Evolutionary conservation across 768 basidiomycete genomes (phyloP).

Genomic region (Piloderma croceum): DNA sequence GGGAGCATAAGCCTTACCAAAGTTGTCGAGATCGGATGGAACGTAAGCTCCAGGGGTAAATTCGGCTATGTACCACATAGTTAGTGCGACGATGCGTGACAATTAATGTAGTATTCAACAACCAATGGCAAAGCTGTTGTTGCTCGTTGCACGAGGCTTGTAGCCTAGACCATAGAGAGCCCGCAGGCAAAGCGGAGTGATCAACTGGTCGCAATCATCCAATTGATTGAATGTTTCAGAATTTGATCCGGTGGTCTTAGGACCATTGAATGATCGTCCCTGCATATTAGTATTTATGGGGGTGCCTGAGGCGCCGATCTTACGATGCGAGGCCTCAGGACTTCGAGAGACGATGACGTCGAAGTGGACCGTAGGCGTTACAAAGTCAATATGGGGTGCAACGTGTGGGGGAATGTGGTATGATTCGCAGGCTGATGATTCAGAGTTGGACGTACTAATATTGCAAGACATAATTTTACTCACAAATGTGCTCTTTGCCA

Average conservation of each 20-base stretch:
- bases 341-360: conserved; percentile 26
- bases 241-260: conserved; percentile 6
- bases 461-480: conserved; percentile 8
- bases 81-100: neutral
- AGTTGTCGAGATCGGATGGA: conserved; percentile 41
- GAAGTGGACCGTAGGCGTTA: conserved; percentile 35
- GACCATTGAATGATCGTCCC: neutral
- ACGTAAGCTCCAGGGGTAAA: conserved; percentile 46
- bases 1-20: conserved; percentile 31
- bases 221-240: conserved; percentile 17
- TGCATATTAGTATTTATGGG: conserved; percentile 1
- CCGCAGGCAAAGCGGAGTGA: conserved; percentile 34
- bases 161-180: conserved; percentile 34
- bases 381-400: conserved; percentile 33
- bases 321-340: conserved; percentile 19
- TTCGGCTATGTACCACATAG: conserved; percentile 33
- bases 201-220: conserved; percentile 25
- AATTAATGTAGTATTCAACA: neutral
- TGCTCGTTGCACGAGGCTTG: conserved; percentile 22
- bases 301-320: conserved; percentile 13
- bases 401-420: conserved; percentile 34
- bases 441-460: neutral
- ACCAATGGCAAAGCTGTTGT: conserved; percentile 38
- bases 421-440: conserved; percentile 24
- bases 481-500: conserved; percentile 36